Base-by-base conservation (phyloP, 2,329 filamentous ascomycete genomes). In the Fusarium ramigenum region DNA sequence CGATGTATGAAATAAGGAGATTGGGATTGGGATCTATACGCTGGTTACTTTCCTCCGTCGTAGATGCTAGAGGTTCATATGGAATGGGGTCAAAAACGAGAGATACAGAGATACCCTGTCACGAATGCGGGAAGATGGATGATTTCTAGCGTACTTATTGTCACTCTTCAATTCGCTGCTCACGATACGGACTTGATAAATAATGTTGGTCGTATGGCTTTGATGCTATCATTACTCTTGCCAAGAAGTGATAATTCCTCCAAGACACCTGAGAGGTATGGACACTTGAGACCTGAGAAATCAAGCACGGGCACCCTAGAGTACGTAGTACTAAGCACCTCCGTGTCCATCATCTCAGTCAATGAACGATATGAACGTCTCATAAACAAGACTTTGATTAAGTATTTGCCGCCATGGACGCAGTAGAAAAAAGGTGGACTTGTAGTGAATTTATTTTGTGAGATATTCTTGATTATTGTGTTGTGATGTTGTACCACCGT, bases 401-500 rank as follows among this genome's bases (percentile, higher is more conserved):
- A 34, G 4, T 23, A 23, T 28, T 21, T 25, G 46, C 44, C n/a
- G 57, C 36, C 32, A 36, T 25, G 52, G 42, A 36, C 34, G 32
- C 10, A 9, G 34, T 28, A 18, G 32, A n/a, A 42, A 28, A 4
- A 21, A 21, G 14, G 19, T 9, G 19, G 23, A n/a, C 19, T 28
- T 8, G 19, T 30, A 30, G 39, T 23, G 12, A 37, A 54, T 19
- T 19, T n/a, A 59, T 30, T 15, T 16, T 46, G 36, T 46, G 39
- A n/a, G 21, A 21, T 40, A 46, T 68, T 67, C 62, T 49, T 68
- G 59, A 42, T 72, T 59, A 47, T 53, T 39, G 39, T 57, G 62
- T 56, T 62, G 64, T 72, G 36, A 74, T 73, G 63, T 40, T 72
- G n/a, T 54, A 34, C 52, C 43, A 50, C 52, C 63, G 71, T 64